A percentile compares a stretch with the other conserved stretches of the same genome.
Evolutionary conservation across 352 stramenopile species (phyloP).

Genomic region (Globisporangium yorkense): DNA sequence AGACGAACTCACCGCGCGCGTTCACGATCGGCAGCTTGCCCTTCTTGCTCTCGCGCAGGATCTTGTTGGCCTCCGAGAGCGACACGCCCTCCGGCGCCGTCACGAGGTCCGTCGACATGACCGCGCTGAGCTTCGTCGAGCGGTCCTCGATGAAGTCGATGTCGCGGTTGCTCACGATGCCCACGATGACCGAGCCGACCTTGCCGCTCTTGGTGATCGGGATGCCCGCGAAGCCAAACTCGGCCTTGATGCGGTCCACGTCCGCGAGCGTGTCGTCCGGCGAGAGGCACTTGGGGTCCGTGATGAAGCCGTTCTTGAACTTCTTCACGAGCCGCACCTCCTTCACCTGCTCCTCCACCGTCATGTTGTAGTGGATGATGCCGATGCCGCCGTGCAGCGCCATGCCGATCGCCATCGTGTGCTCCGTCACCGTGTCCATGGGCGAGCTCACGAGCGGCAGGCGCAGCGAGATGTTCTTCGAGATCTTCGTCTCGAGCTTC

Average conservation of each 20-base stretch:
- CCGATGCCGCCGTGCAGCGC: slow-evolving; percentile 98
- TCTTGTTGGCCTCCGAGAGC: slow-evolving; percentile 96
- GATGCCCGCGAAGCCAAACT: slow-evolving; percentile 98
- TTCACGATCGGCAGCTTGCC: slow-evolving; percentile 99
- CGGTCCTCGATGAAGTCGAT: slow-evolving; percentile 98
- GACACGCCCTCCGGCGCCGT: slow-evolving; percentile 94
- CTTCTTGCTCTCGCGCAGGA: slow-evolving; percentile 98
- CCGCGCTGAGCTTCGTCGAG: slow-evolving; percentile 71
- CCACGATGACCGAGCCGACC: slow-evolving; percentile 96
- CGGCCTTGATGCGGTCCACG: slow-evolving; percentile 93
- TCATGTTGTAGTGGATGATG: slow-evolving; percentile 99
- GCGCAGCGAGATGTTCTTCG: slow-evolving; percentile 94
- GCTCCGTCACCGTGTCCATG: slow-evolving; percentile 99
- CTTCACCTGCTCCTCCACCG: slow-evolving; percentile 95
- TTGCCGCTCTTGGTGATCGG: slow-evolving; percentile 98
- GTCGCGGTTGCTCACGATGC: slow-evolving; percentile 99
- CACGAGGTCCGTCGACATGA: slow-evolving; percentile 90
- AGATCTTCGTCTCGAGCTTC: slow-evolving; percentile 92
- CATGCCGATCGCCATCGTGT: slow-evolving; percentile 99
- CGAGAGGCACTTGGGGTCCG: slow-evolving; percentile 95
- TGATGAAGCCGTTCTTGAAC: slow-evolving; percentile 99
- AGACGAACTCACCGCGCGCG: slow-evolving; percentile 95
- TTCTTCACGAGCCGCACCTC: slow-evolving; percentile 96
- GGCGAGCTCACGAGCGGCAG: slow-evolving; percentile 96
- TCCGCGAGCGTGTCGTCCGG: slow-evolving; percentile 95